phyloP scores from a whole-genome alignment of 169 alveolate species.

The Plasmodium adleri region DNA sequence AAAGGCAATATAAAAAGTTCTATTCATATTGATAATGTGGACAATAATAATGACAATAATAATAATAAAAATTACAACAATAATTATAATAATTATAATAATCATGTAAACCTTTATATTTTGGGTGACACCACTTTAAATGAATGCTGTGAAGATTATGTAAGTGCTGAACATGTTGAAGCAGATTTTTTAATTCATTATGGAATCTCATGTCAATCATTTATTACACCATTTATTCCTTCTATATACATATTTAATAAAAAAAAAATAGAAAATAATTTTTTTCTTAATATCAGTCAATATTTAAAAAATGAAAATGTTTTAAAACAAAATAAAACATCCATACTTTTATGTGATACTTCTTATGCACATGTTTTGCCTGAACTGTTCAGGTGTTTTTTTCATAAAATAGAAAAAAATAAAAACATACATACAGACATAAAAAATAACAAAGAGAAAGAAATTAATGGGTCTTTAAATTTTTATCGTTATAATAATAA shows the following conservation, averaged over 20 bases:
- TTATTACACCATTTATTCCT: constrained; percentile 39
- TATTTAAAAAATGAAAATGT: constrained; percentile 3
- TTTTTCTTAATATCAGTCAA: constrained; percentile 7
- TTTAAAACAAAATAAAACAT: constrained; percentile 12
- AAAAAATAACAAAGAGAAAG: no score
- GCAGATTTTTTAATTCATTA: constrained; percentile 68
- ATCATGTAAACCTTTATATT: constrained; percentile 21
- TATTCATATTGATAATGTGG: not conserved
- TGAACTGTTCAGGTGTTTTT: constrained; percentile 14
- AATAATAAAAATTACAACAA: not conserved
- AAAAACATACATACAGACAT: not conserved
- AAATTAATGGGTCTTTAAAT: not conserved
- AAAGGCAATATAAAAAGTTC: not conserved
- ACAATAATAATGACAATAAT: not conserved
- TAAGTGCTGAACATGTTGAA: constrained; percentile 68
- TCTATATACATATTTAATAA: constrained; percentile 51
- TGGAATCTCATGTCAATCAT: constrained; percentile 62
- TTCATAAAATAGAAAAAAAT: not conserved
- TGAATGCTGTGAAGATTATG: constrained; percentile 75
- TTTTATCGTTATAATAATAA: not conserved
- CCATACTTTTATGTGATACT: constrained; percentile 33
- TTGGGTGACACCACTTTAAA: constrained; percentile 64
- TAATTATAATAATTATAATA: no score
- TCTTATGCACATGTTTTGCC: constrained; percentile 9
- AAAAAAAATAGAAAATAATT: constrained; percentile 9